These are phyloP conservation scores for Dothideomycetidae sp. DNA, from an alignment of 2,329 filamentous ascomycete genomes.

Conservation along the genomic window DNA sequence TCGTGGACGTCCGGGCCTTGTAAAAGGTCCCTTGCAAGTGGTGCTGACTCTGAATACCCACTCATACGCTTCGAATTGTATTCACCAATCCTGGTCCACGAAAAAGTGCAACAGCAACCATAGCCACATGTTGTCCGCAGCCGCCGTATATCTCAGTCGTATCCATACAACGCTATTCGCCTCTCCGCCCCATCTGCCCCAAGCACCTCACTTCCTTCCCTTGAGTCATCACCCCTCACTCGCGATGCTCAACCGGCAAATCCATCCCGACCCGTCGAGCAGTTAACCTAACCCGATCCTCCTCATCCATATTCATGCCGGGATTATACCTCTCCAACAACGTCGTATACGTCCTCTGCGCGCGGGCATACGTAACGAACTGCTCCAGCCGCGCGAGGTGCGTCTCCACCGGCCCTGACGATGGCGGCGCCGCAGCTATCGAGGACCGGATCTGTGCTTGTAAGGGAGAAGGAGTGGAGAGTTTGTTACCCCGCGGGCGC, in stretches of 20 bases:
- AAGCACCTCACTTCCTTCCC: too few relatives aligned
- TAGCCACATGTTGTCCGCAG: too few relatives aligned
- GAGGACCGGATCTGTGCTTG: constrained; percentile 53
- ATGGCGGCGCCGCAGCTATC: constrained; percentile 32
- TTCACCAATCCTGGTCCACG: too few relatives aligned
- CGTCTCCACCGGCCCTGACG: constrained; percentile 19
- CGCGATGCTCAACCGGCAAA: constrained; percentile 43
- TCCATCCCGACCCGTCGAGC: constrained; percentile 85
- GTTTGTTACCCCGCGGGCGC: constrained; percentile 40
- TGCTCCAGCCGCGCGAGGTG: constrained; percentile 52
- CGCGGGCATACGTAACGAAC: constrained; percentile 62
- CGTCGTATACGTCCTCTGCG: constrained; percentile 71
- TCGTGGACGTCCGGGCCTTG: too few relatives aligned
- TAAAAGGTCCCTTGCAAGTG: too few relatives aligned
- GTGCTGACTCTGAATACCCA: too few relatives aligned
- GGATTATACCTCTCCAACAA: constrained; percentile 88
- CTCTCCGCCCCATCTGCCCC: too few relatives aligned
- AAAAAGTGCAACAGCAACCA: too few relatives aligned
- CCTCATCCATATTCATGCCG: constrained; percentile 73
- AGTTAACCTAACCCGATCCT: constrained; percentile 68
- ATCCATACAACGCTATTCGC: too few relatives aligned
- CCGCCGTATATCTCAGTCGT: too few relatives aligned
- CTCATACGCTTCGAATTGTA: too few relatives aligned
- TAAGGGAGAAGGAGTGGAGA: constrained; percentile 48
- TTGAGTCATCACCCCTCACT: constrained; percentile 1